These are phyloP conservation scores for Yamadazyma mexicana DNA, from an alignment of 1,139 yeast genomes.

Conservation along the genomic window DNA sequence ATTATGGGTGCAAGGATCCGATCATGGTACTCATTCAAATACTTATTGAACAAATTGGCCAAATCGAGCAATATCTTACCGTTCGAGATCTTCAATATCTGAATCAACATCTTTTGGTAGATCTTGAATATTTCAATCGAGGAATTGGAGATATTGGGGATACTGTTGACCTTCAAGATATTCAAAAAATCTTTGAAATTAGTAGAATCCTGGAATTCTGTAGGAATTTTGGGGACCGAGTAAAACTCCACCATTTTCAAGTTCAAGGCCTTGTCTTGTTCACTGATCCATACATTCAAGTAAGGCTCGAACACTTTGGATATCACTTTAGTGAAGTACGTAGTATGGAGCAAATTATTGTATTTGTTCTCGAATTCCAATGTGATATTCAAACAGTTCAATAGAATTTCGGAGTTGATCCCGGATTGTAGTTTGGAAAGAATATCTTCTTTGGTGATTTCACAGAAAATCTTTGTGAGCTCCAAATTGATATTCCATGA, in stretches of 20 bases:
- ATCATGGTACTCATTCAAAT: conserved; percentile 64
- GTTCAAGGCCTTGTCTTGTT: conserved; percentile 68
- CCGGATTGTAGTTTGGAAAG: conserved; percentile 22
- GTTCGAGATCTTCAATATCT: conserved; percentile 70
- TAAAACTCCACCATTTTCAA: conserved; percentile 62
- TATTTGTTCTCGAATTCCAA: conserved; percentile 76
- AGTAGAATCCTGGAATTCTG: conserved; percentile 28
- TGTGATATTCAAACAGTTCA: conserved; percentile 40
- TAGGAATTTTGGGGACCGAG: conserved; percentile 46
- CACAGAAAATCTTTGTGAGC: conserved; percentile 64
- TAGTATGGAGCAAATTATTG: conserved; percentile 53
- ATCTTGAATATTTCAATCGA: conserved; percentile 83
- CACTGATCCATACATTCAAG: conserved; percentile 80
- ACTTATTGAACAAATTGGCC: conserved; percentile 63
- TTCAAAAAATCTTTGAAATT: conserved; percentile 28
- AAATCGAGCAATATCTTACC: conserved; percentile 65
- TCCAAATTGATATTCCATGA: conserved; percentile 71
- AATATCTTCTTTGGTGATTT: conserved; percentile 68
- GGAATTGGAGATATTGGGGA: conserved; percentile 70
- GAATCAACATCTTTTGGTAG: conserved; percentile 71
- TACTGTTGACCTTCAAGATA: conserved; percentile 40
- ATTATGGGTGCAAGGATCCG: conserved; percentile 62
- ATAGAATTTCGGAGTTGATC: conserved; percentile 55
- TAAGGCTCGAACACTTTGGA: conserved; percentile 85
- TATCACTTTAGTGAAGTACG: conserved; percentile 50